These are phyloP conservation scores for Trichosporon sp. DNA, from an alignment of 1,284 basidiomycete genomes.

Conservation along the genomic window DNA sequence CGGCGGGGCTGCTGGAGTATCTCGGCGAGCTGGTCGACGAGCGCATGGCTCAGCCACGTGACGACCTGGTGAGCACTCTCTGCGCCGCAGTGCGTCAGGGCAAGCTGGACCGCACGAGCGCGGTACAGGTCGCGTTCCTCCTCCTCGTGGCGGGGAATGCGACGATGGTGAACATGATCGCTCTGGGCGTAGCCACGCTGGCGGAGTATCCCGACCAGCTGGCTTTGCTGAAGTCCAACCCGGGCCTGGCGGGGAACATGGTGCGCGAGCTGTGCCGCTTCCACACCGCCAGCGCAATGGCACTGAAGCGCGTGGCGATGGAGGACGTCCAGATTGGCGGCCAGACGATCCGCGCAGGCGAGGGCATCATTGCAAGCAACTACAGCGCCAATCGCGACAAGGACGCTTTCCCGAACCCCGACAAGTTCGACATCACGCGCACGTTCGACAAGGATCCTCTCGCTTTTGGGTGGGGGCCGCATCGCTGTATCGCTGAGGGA, in stretches of 20 bases:
- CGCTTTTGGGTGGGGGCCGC: constrained; percentile 8
- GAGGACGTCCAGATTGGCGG: constrained; percentile 9
- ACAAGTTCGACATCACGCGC: constrained; percentile 12
- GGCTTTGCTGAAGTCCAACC: constrained; percentile 7
- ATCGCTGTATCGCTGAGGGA: constrained; percentile 12
- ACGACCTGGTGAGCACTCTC: constrained; percentile 8
- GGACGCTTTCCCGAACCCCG: constrained; percentile 8
- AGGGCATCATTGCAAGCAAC: constrained; percentile 16
- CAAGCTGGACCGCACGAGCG: constrained; percentile 5
- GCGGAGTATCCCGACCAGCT: constrained; percentile 9
- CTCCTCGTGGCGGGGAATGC: constrained; percentile 15
- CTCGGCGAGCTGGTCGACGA: constrained; percentile 6
- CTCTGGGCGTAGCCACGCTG: constrained; percentile 11
- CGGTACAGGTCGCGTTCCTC: constrained; percentile 15
- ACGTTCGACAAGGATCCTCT: constrained; percentile 7
- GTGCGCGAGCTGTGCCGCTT: constrained; percentile 14
- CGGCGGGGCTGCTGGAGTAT: constrained; percentile 6
- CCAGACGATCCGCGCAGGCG: constrained; percentile 6
- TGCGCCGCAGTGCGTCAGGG: constrained; percentile 4
- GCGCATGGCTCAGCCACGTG: constrained; percentile 5
- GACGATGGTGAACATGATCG: constrained; percentile 17
- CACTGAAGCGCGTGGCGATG: constrained; percentile 13
- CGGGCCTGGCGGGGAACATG: constrained; percentile 7
- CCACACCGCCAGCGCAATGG: constrained; percentile 14
- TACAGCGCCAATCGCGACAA: constrained; percentile 14